These are phyloP conservation scores for Aspergillus sp. DNA, from an alignment of 2,329 filamentous ascomycete species.

Conservation along the genomic window DNA sequence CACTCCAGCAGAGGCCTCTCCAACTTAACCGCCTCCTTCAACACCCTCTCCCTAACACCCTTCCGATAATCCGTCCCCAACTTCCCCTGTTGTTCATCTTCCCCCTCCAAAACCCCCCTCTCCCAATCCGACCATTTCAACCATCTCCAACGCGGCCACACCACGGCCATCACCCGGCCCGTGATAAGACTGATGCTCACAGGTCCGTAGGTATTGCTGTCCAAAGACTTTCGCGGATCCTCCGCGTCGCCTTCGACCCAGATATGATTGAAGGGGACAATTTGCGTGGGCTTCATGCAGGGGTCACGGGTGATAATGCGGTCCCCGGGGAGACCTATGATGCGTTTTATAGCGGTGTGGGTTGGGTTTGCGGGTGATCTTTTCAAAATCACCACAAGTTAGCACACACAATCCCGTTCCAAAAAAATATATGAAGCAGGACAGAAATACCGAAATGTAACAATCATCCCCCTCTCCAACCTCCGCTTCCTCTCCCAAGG, in stretches of 20 bases:
- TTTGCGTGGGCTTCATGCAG: slow-evolving; percentile 45
- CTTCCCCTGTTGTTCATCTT: slow-evolving; percentile 9
- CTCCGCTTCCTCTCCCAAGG: slow-evolving; percentile 42
- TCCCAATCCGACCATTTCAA: slow-evolving; percentile 34
- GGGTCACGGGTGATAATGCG: slow-evolving; percentile 58
- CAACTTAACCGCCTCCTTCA: slow-evolving; percentile 31
- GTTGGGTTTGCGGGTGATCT: slow-evolving; percentile 67
- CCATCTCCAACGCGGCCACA: slow-evolving; percentile 51
- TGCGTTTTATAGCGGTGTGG: slow-evolving; percentile 65
- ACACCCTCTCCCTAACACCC: slow-evolving; percentile 27
- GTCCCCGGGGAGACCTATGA: slow-evolving; percentile 76
- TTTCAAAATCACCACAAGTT: neutral
- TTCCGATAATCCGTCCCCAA: slow-evolving; percentile 24
- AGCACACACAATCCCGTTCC: slow-evolving; percentile 5
- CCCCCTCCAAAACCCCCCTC: slow-evolving; percentile 17
- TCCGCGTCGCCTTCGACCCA: slow-evolving; percentile 89
- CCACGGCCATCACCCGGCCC: slow-evolving; percentile 62
- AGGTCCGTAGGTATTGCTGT: slow-evolving; percentile 88
- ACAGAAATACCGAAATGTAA: slow-evolving; percentile 48
- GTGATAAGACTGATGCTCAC: slow-evolving; percentile 66
- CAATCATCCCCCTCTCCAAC: slow-evolving; percentile 63
- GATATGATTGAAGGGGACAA: slow-evolving; percentile 73
- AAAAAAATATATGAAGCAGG: neutral
- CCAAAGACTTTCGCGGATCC: slow-evolving; percentile 57
- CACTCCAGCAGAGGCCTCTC: slow-evolving; percentile 22